Percentiles rank a stretch among this genome's conserved stretches.
phyloP scores from a whole-genome alignment of 768 basidiomycete genomes.

The Butyriboletus loyo region DNA sequence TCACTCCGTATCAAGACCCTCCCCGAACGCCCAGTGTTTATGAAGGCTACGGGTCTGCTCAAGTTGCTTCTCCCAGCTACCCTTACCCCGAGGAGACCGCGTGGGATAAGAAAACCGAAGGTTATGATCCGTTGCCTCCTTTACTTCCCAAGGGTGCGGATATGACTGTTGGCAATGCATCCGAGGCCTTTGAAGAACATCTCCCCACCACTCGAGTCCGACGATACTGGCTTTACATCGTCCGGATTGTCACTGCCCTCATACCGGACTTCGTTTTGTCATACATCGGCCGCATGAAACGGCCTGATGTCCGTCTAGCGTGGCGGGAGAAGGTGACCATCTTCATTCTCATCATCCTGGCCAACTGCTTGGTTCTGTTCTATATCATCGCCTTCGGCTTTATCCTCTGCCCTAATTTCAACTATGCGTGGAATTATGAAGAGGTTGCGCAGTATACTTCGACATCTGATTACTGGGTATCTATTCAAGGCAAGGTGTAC shows the following conservation, averaged over 20 bases:
- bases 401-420: constrained; percentile 59
- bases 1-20: constrained; percentile 29
- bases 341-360: constrained; percentile 52
- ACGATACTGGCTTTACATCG: constrained; percentile 57
- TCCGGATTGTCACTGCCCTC: constrained; percentile 52
- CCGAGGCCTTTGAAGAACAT: constrained; percentile 48
- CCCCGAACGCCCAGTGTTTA: constrained; percentile 29
- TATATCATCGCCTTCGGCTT: constrained; percentile 64
- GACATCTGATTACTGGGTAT: constrained; percentile 57
- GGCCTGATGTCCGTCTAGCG: constrained; percentile 62
- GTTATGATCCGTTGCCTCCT: constrained; percentile 30
- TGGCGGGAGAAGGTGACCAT: constrained; percentile 72
- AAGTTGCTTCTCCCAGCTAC: constrained; percentile 22
- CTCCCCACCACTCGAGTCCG: constrained; percentile 54
- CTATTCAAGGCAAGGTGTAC: constrained; percentile 60
- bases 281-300: constrained; percentile 60
- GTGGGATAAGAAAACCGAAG: constrained; percentile 43
- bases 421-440: constrained; percentile 53
- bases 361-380: constrained; percentile 57
- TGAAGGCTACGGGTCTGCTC: constrained; percentile 24
- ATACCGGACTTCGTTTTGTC: constrained; percentile 51
- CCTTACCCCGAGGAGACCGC: constrained; percentile 35
- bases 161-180: constrained; percentile 42
- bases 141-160: constrained; percentile 35
- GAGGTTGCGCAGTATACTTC: constrained; percentile 53